phyloP scores from a whole-genome alignment of 768 basidiomycete genomes.

The Pulveroboletus sp. region DNA sequence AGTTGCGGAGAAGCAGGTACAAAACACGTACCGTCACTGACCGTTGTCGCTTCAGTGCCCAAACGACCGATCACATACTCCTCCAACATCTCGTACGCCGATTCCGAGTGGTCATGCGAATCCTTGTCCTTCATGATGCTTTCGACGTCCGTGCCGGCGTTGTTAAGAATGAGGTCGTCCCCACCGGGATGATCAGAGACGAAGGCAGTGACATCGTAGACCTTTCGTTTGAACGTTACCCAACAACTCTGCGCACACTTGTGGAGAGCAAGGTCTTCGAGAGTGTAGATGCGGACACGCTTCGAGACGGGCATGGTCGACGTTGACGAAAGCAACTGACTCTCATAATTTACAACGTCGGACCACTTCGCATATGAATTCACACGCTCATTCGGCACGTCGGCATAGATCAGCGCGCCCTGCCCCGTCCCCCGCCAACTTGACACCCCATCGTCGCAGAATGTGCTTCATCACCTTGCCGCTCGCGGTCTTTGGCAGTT shows the following conservation, averaged over 20 bases:
- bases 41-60: conserved; percentile 66
- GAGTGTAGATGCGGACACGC: conserved; percentile 67
- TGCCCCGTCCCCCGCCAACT: conserved; percentile 42
- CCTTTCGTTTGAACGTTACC: conserved; percentile 74
- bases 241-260: conserved; percentile 63
- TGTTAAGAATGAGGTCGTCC: conserved; percentile 79
- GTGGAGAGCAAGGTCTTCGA: conserved; percentile 70
- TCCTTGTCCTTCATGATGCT: conserved; percentile 72
- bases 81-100: conserved; percentile 87
- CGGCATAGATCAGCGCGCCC: conserved; percentile 26
- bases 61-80: conserved; percentile 84
- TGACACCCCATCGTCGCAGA: conserved; percentile 62
- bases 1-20: background rate
- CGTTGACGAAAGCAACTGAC: no score
- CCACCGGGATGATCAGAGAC: conserved; percentile 90
- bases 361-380: conserved; percentile 8
- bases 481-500: conserved; percentile 81
- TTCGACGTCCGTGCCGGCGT: conserved; percentile 82
- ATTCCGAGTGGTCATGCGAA: conserved; percentile 86
- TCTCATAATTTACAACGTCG: background rate
- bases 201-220: conserved; percentile 88
- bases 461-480: conserved; percentile 86
- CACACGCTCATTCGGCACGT: conserved; percentile 15
- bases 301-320: conserved; percentile 50
- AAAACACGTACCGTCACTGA: conserved; percentile 64